Conservation (phyloP, 495 filamentous ascomycete species). For the Pyronema domesticum region DNA sequence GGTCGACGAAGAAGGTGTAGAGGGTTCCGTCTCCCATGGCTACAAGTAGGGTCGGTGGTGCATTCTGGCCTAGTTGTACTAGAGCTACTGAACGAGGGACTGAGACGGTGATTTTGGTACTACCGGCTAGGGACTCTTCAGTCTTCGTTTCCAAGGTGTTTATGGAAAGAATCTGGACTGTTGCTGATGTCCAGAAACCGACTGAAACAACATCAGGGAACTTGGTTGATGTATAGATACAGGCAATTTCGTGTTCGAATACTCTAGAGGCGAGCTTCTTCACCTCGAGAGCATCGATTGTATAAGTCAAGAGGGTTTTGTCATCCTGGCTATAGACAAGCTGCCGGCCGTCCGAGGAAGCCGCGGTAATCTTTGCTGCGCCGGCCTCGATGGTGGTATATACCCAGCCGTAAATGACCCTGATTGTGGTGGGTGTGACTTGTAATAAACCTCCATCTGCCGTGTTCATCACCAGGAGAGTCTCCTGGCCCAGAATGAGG, state of each 20-base stretch:
- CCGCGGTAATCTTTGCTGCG: slow-evolving; percentile 49
- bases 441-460: slow-evolving; percentile 50
- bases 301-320: too few relatives aligned
- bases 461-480: slow-evolving; percentile 52
- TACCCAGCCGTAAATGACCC: slow-evolving; percentile 1
- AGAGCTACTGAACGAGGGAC: slow-evolving; percentile 71
- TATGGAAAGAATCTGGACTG: slow-evolving; percentile 51
- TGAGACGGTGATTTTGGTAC: slow-evolving; percentile 29
- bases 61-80: slow-evolving; percentile 46
- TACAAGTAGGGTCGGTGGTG: slow-evolving; percentile 54
- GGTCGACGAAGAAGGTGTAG: slow-evolving; percentile 56
- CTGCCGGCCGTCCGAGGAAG: slow-evolving; percentile 48
- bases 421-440: slow-evolving; percentile 47
- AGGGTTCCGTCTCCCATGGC: slow-evolving; percentile 93
- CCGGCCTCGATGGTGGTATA: too few relatives aligned
- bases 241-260: slow-evolving; percentile 57
- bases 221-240: slow-evolving; percentile 40
- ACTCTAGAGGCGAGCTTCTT: slow-evolving; percentile 37
- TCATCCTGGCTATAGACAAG: slow-evolving; percentile 56
- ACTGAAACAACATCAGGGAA: slow-evolving; percentile 40
- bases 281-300: slow-evolving; percentile 26
- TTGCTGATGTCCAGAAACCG: slow-evolving; percentile 67
- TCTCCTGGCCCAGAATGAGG: slow-evolving; percentile 48
- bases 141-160: slow-evolving; percentile 43
- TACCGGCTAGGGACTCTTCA: slow-evolving; percentile 38